phyloP scores from a whole-genome alignment of 208 protist species.

The Leishmania lainsoni region DNA sequence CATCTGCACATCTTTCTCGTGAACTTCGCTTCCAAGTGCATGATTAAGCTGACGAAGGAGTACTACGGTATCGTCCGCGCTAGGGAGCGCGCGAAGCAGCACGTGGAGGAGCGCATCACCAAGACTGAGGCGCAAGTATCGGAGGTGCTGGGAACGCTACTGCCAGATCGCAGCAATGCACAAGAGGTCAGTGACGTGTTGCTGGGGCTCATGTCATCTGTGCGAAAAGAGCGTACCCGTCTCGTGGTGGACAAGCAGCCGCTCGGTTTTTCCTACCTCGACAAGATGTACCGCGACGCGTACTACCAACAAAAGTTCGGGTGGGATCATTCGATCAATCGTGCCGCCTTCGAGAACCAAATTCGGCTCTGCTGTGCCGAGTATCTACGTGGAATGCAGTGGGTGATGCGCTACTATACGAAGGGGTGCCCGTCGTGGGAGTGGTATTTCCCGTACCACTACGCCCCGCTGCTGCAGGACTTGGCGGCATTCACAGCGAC shows the following conservation, averaged over 20 bases:
- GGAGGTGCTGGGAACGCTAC: slow-evolving; percentile 29
- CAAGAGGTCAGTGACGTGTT: slow-evolving; percentile 67
- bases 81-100: slow-evolving; percentile 70
- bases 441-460: slow-evolving; percentile 99
- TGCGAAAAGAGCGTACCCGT: slow-evolving; percentile 62
- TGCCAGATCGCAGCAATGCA: slow-evolving; percentile 41
- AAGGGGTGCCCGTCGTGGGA: slow-evolving; percentile 96
- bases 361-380: slow-evolving; percentile 70
- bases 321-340: slow-evolving; percentile 50
- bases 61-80: slow-evolving; percentile 61
- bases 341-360: slow-evolving; percentile 64
- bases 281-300: slow-evolving; percentile 64
- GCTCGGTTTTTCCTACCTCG: slow-evolving; percentile 81
- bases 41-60: slow-evolving; percentile 60
- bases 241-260: slow-evolving; percentile 72
- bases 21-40: slow-evolving; percentile 56
- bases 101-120: slow-evolving; percentile 75
- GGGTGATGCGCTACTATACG: slow-evolving; percentile 99
- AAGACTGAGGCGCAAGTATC: slow-evolving; percentile 42
- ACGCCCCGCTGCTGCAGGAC: slow-evolving; percentile 96
- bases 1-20: slow-evolving; percentile 65
- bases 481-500: slow-evolving; percentile 56
- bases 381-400: slow-evolving; percentile 97
- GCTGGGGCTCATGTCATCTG: slow-evolving; percentile 44
- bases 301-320: slow-evolving; percentile 91